Evolutionary conservation across 1,284 basidiomycete genomes (phyloP).

Genomic region (Inonotus hispidus): DNA sequence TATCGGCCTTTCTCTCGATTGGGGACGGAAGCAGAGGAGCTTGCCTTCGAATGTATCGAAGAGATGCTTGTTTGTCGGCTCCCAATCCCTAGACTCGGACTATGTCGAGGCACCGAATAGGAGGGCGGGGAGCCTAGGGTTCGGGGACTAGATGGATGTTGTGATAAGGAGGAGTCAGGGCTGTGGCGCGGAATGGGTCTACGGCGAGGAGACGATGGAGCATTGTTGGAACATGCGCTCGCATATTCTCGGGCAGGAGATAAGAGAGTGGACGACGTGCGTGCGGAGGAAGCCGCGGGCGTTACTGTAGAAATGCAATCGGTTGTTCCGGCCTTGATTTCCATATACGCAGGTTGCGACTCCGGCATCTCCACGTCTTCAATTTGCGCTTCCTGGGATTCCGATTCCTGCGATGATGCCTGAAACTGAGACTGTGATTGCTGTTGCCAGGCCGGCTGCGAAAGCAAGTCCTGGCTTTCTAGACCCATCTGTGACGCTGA

Average conservation of each 20-base stretch:
- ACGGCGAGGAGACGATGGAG: neutral
- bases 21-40: neutral
- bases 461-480: conserved; percentile 8
- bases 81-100: neutral
- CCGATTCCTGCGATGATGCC: neutral
- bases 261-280: neutral
- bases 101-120: neutral
- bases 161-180: neutral
- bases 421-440: neutral
- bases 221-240: neutral
- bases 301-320: neutral
- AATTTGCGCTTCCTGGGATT: neutral
- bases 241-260: neutral
- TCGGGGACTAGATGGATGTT: neutral
- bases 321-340: neutral
- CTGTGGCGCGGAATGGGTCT: neutral
- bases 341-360: neutral
- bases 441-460: conserved; percentile 7
- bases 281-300: neutral
- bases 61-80: neutral
- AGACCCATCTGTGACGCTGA: conserved; percentile 16
- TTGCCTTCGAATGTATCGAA: neutral
- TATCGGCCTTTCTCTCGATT: neutral
- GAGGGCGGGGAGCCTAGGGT: neutral
- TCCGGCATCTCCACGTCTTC: neutral